Conservation (phyloP, 345 rosid genomes). For the Laguncularia racemosa region DNA sequence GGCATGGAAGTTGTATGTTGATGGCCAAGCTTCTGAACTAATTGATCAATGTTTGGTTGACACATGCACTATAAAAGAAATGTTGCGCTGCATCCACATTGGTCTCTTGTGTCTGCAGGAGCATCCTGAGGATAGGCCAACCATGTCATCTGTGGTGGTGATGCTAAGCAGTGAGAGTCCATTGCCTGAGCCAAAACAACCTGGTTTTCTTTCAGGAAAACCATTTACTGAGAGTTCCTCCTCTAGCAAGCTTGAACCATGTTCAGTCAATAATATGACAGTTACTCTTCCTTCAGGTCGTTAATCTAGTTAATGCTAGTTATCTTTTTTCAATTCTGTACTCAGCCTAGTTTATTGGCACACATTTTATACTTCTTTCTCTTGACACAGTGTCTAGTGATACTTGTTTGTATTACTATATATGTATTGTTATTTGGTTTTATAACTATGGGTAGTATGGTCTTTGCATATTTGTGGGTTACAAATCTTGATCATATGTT, state of each 20-base stretch:
- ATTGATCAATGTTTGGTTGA: constrained; percentile 16
- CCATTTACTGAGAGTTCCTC: constrained; percentile 23
- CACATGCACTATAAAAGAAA: constrained; percentile 19
- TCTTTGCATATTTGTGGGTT: no score
- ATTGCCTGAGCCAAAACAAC: constrained; percentile 29
- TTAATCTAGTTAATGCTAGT: neutral
- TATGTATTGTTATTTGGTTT: no score
- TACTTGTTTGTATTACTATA: no score
- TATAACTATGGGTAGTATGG: no score
- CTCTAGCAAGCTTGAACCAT: constrained; percentile 18
- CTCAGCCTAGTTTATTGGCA: no score
- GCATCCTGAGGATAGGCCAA: constrained; percentile 33
- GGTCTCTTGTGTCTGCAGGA: constrained; percentile 37
- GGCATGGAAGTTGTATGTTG: constrained; percentile 31
- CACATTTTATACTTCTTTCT: no score
- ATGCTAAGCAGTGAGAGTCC: constrained; percentile 34
- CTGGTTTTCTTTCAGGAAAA: constrained; percentile 26
- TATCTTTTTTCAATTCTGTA: no score
- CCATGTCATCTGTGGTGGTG: constrained; percentile 20
- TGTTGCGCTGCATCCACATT: constrained; percentile 29
- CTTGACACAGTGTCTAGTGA: no score
- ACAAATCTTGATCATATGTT: no score
- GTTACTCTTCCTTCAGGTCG: constrained; percentile 24
- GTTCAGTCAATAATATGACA: constrained; percentile 28
- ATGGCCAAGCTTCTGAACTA: constrained; percentile 18